Evolutionary conservation across 371 early-diverging fungal genomes (phyloP).

Genomic region (Batkoa obscura): DNA sequence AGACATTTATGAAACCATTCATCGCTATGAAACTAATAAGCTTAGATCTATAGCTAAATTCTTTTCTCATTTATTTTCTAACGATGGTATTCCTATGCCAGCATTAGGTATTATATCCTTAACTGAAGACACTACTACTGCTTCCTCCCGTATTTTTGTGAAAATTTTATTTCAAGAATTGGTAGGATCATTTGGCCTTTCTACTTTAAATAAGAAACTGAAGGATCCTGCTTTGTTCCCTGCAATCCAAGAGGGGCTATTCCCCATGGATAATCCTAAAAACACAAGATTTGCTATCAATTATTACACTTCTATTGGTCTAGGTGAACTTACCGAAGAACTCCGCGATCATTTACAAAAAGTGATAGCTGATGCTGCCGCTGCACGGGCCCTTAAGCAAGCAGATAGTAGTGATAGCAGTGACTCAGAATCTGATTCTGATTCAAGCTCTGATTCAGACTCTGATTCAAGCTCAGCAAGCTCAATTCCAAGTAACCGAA

Average conservation of each 20-base stretch:
- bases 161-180: conserved; percentile 88
- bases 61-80: conserved; percentile 74
- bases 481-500: too few relatives aligned
- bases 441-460: conserved; percentile 8
- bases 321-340: conserved; percentile 85
- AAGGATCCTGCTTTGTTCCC: conserved; percentile 35
- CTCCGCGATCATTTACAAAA: too few relatives aligned
- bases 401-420: too few relatives aligned
- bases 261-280: conserved; percentile 74
- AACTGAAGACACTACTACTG: conserved; percentile 84
- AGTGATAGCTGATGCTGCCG: neutral
- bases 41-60: conserved; percentile 81
- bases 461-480: too few relatives aligned
- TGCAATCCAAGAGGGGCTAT: conserved; percentile 54
- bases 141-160: conserved; percentile 90
- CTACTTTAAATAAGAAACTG: conserved; percentile 54
- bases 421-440: conserved; percentile 6
- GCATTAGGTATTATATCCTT: conserved; percentile 57
- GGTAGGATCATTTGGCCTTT: conserved; percentile 63
- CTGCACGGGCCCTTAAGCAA: neutral
- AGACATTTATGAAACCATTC: conserved; percentile 73
- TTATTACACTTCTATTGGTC: conserved; percentile 85
- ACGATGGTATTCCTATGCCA: conserved; percentile 75
- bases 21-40: conserved; percentile 84
- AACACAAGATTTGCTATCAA: conserved; percentile 93